Conservation (phyloP, 768 basidiomycete genomes). For the Lactarius vividus region DNA sequence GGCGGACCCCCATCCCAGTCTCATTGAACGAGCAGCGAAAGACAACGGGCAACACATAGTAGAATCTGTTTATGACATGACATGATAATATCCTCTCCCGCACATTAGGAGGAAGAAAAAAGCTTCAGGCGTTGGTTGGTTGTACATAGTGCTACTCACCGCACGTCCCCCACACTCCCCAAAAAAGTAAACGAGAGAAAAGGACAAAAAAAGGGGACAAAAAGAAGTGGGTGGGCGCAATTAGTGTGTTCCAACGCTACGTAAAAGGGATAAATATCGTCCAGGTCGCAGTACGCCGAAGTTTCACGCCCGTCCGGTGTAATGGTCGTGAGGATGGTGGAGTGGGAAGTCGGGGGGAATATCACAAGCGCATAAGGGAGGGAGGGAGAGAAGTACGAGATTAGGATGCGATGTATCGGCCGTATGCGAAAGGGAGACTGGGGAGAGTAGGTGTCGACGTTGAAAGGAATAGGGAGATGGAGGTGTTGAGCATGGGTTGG, state of each 20-base stretch:
- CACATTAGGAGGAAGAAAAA: background rate
- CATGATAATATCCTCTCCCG: background rate
- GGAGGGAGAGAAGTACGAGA: conserved; percentile 2
- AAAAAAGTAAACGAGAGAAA: background rate
- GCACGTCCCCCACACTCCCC: background rate
- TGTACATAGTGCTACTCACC: background rate
- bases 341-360: conserved; percentile 1
- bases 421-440: background rate
- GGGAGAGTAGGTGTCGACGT: background rate
- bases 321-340: background rate
- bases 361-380: conserved; percentile 15
- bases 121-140: background rate
- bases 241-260: conserved; percentile 16
- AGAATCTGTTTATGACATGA: background rate
- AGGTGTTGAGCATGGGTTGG: background rate
- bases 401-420: conserved; percentile 14
- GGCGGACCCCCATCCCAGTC: too few species aligned
- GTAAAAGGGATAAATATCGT: conserved; percentile 11
- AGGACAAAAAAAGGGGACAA: background rate
- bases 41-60: background rate
- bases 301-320: conserved; percentile 11
- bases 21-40: background rate
- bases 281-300: background rate
- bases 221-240: background rate
- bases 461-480: background rate